Conservation (phyloP, 768 basidiomycete species). For the Rhizopogon roseolus region DNA sequence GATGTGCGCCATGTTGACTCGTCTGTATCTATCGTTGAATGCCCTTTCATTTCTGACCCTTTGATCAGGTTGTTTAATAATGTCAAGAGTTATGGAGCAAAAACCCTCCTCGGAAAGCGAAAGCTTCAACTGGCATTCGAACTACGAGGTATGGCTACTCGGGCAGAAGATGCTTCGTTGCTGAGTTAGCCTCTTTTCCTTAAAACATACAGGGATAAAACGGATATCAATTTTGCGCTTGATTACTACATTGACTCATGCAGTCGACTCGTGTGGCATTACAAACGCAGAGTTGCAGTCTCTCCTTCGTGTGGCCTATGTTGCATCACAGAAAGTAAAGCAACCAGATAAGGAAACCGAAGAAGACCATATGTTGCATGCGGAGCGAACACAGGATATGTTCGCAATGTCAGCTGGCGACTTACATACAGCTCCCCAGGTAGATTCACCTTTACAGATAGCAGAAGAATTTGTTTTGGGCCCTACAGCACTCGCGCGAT, state of each 20-base stretch:
- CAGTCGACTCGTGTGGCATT: constrained; percentile 4
- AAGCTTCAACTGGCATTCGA: constrained; percentile 14
- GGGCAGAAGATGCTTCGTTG: background rate
- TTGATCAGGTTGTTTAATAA: constrained; percentile 10
- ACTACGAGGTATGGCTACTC: constrained; percentile 11
- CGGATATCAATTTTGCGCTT: constrained; percentile 23
- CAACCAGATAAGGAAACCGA: constrained; percentile 2
- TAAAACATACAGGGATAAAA: constrained; percentile 6
- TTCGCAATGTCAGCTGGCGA: constrained; percentile 17
- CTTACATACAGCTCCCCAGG: constrained; percentile 7
- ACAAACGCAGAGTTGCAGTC: constrained; percentile 17
- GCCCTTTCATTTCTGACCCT: background rate
- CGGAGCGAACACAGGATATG: constrained; percentile 16
- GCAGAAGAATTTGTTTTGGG: constrained; percentile 16
- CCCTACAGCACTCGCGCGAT: constrained; percentile 19
- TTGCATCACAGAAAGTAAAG: constrained; percentile 10
- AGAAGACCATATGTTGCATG: constrained; percentile 3
- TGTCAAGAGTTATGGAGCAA: constrained; percentile 15
- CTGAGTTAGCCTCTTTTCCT: background rate
- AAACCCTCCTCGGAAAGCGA: constrained; percentile 4
- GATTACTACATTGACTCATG: constrained; percentile 14
- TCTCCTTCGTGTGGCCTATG: constrained; percentile 18
- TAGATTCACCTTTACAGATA: constrained; percentile 15
- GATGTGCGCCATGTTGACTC: constrained; percentile 11
- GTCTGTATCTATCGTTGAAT: constrained; percentile 8